These are phyloP conservation scores for Aspergillus luchuensis DNA, from an alignment of 2,329 filamentous ascomycete species.

Conservation along the genomic window DNA sequence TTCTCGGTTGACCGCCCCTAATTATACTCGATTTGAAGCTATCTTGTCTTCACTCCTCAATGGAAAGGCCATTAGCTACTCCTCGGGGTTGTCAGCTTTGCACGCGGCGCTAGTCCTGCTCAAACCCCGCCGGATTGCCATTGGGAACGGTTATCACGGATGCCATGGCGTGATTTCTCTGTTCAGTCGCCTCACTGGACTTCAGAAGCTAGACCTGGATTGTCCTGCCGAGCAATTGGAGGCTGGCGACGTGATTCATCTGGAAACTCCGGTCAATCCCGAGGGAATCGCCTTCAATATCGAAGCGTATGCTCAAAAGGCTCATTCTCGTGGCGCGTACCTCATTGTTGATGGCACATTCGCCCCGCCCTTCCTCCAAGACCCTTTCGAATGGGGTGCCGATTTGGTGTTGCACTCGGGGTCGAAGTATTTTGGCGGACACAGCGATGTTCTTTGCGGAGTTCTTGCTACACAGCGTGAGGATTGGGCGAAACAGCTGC, in stretches of 20 bases:
- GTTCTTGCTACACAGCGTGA: slow-evolving; percentile 67
- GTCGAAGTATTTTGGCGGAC: slow-evolving; percentile 95
- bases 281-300: slow-evolving; percentile 79
- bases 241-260: slow-evolving; percentile 79
- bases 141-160: slow-evolving; percentile 87
- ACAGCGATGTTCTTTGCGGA: slow-evolving; percentile 90
- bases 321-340: slow-evolving; percentile 70
- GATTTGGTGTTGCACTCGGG: slow-evolving; percentile 91
- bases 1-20: slow-evolving; percentile 77
- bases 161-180: slow-evolving; percentile 82
- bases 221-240: slow-evolving; percentile 67
- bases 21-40: slow-evolving; percentile 80
- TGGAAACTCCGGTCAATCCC: slow-evolving; percentile 94
- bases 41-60: slow-evolving; percentile 73
- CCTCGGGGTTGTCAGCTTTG: slow-evolving; percentile 83
- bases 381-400: slow-evolving; percentile 78
- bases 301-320: slow-evolving; percentile 68
- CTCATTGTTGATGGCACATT: slow-evolving; percentile 91
- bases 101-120: slow-evolving; percentile 83
- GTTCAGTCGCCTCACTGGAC: slow-evolving; percentile 72
- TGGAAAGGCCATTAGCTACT: slow-evolving; percentile 71
- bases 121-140: slow-evolving; percentile 79
- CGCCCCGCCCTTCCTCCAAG: slow-evolving; percentile 82
- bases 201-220: slow-evolving; percentile 71
- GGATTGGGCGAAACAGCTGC: slow-evolving; percentile 63